Evolutionary conservation across 2,329 filamentous ascomycete species (phyloP), one percentile per base, ranked within the genome.

Genomic region (Iodosphaeria phyllophila): DNA sequence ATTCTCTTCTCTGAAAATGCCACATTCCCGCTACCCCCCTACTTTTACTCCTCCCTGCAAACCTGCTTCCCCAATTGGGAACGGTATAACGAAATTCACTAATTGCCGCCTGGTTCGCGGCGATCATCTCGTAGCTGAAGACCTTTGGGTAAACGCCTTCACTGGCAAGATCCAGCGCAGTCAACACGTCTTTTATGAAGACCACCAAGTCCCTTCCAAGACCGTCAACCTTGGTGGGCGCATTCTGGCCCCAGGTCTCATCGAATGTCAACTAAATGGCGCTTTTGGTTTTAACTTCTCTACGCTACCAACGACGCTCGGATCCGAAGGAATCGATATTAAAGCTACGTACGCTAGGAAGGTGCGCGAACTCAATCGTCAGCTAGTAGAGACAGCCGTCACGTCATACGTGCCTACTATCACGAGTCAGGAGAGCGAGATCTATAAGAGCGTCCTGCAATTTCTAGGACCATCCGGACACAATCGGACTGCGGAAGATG

Each of bases 271-370:
- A 49, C 70, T 93, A 37, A 93, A 93, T 41, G 84, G 84, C 23
- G 83, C 78, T 7, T 86, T 83, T 40, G 83, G 83, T 28, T 91
- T 92, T 57, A 86, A 92, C 54, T 92, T 91, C 47, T 89, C 80
- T 3, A 69, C 71, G 1, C 58, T 82, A 7, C n/a, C n/a, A n/a
- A n/a, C n/a, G n/a, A n/a, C n/a, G n/a, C n/a, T n/a, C n/a, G n/a
- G n/a, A n/a, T n/a, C n/a, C n/a, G n/a, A n/a, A n/a, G n/a, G n/a
- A n/a, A n/a, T n/a, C n/a, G 68, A 77, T n/a, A 60, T 72, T 10
- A 39, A 68, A 64, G 49, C 51, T 58, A 16, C 58, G 25, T 92
- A 91, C 40, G 64, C 66, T 29, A 74, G 79, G 46, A 71, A 68
- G n/a, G 54, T 92, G 24, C 59, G 58, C 33, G 58, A 69, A 29